phyloP scores from a whole-genome alignment of 352 stramenopile species.

The Phytophthora macrochlamydospora region DNA sequence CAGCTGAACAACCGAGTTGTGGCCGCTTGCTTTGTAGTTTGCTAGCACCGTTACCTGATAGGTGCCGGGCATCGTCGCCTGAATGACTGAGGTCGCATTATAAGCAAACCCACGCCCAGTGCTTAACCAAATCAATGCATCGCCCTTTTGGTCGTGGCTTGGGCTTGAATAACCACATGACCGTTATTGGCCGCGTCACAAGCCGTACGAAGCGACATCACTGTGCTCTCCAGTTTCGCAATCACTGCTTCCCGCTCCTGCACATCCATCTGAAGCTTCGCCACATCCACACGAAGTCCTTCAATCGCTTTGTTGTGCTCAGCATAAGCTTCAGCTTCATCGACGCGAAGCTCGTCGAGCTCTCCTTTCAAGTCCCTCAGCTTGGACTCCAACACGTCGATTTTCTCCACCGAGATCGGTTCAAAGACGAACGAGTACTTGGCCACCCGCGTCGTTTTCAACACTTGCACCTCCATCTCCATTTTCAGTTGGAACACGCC shows the following conservation, averaged over 20 bases:
- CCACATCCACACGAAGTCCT: neutral
- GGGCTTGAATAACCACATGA: neutral
- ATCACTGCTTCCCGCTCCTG: neutral
- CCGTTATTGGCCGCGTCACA: neutral
- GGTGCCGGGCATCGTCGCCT: neutral
- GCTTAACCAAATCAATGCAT: neutral
- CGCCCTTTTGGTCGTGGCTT: neutral
- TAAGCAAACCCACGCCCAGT: neutral
- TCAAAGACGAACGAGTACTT: constrained; percentile 17
- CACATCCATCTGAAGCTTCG: neutral
- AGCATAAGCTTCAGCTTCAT: neutral
- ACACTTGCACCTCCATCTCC: constrained; percentile 9
- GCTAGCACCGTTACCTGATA: neutral
- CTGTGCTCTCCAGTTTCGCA: neutral
- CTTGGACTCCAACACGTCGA: constrained; percentile 22
- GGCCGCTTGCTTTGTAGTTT: neutral
- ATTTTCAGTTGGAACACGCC: constrained; percentile 2
- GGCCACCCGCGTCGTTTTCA: constrained; percentile 3
- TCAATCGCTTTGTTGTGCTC: constrained; percentile 1
- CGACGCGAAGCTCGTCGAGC: constrained; percentile 4
- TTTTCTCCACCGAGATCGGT: constrained; percentile 7
- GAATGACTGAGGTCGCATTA: neutral
- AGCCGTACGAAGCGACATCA: neutral
- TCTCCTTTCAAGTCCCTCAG: constrained; percentile 14
- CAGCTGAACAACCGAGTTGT: neutral